Percentiles rank a stretch among this genome's conserved stretches.
These are phyloP conservation scores for Globisporangium perplexum DNA, from an alignment of 352 stramenopile species.

Conservation along the genomic window DNA sequence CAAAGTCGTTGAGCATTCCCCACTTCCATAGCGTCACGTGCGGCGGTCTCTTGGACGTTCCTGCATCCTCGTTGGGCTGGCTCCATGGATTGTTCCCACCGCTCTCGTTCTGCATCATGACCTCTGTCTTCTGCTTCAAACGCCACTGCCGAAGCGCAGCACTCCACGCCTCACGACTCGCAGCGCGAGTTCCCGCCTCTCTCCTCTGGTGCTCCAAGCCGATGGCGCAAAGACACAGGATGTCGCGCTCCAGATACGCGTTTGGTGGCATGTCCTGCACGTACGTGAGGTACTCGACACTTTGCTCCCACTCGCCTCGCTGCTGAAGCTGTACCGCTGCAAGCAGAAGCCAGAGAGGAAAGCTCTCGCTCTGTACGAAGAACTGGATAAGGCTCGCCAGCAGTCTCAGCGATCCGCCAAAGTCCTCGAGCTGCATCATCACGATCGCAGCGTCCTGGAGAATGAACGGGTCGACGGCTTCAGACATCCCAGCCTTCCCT, in stretches of 20 bases:
- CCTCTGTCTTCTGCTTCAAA: conserved; percentile 29
- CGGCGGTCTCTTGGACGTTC: neutral
- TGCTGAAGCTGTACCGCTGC: conserved; percentile 58
- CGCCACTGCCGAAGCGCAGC: conserved; percentile 47
- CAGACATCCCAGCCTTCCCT: neutral
- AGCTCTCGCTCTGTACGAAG: conserved; percentile 36
- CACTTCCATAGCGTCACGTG: conserved; percentile 25
- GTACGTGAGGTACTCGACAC: conserved; percentile 53
- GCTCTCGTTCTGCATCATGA: neutral
- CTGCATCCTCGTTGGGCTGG: neutral
- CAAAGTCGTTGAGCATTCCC: conserved; percentile 48
- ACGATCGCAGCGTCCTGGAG: conserved; percentile 60
- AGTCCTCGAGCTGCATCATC: conserved; percentile 53
- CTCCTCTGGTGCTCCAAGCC: conserved; percentile 27
- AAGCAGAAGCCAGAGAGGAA: conserved; percentile 54
- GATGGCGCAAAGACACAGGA: conserved; percentile 53
- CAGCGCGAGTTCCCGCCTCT: conserved; percentile 4
- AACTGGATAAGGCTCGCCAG: conserved; percentile 56
- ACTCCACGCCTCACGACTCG: conserved; percentile 48
- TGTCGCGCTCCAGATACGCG: conserved; percentile 55
- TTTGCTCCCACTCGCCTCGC: conserved; percentile 43
- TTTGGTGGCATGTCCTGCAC: conserved; percentile 40
- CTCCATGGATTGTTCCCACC: neutral
- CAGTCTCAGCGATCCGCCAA: conserved; percentile 40
- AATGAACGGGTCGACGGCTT: conserved; percentile 33